Evolutionary conservation across 2,329 filamentous ascomycete genomes (phyloP).

Genomic region (Pseudogymnoascus pannorum): DNA sequence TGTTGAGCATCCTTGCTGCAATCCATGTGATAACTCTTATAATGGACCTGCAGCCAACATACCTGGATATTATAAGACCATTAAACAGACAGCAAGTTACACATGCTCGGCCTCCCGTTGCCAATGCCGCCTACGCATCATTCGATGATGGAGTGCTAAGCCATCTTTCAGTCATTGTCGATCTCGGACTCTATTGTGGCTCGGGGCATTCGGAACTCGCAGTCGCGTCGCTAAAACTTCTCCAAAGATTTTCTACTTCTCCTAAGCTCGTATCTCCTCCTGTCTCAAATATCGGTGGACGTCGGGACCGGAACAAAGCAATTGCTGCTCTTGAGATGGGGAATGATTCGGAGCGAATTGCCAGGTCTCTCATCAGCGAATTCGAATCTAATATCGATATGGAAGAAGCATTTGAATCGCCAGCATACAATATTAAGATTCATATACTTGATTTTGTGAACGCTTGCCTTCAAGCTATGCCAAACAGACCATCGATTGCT

Average conservation of each 20-base stretch:
- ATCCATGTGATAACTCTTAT: slow-evolving; percentile 78
- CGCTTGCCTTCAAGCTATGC: slow-evolving; percentile 66
- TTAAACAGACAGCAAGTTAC: slow-evolving; percentile 61
- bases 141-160: slow-evolving; percentile 89
- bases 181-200: slow-evolving; percentile 80
- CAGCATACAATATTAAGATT: slow-evolving; percentile 74
- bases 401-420: slow-evolving; percentile 60
- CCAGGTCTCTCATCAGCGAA: slow-evolving; percentile 62
- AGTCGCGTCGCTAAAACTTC: slow-evolving; percentile 68
- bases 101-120: slow-evolving; percentile 52
- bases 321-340: slow-evolving; percentile 82
- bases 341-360: slow-evolving; percentile 72
- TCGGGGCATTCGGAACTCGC: slow-evolving; percentile 76
- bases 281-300: slow-evolving; percentile 50
- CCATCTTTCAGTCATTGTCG: slow-evolving; percentile 69
- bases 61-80: slow-evolving; percentile 79
- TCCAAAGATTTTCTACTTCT: slow-evolving; percentile 82
- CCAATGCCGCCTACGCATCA: slow-evolving; percentile 71
- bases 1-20: slow-evolving; percentile 70
- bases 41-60: slow-evolving; percentile 83
- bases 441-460: slow-evolving; percentile 82
- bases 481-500: slow-evolving; percentile 75
- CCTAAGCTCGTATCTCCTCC: slow-evolving; percentile 64
- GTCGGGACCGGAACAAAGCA: slow-evolving; percentile 69
- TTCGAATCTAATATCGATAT: slow-evolving; percentile 64